phyloP scores from a whole-genome alignment of 2,329 filamentous ascomycete species.

The Monilinia fructigena region DNA sequence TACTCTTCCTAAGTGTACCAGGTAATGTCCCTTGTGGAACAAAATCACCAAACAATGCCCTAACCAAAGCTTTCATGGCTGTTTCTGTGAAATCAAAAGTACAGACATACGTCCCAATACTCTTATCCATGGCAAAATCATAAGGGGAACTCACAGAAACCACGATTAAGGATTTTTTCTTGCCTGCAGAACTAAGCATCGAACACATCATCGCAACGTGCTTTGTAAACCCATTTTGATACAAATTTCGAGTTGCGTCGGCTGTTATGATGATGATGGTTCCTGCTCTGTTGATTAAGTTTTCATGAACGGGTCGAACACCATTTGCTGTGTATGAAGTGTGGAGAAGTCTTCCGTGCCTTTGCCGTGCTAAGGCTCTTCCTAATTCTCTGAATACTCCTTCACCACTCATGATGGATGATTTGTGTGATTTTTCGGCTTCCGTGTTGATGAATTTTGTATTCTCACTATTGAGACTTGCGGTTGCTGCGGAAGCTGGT shows the following conservation, averaged over 20 bases:
- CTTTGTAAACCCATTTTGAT: constrained; percentile 92
- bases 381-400: constrained; percentile 89
- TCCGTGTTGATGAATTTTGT: constrained; percentile 44
- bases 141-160: constrained; percentile 94
- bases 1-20: constrained; percentile 79
- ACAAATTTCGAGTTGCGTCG: constrained; percentile 89
- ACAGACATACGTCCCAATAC: constrained; percentile 88
- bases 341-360: constrained; percentile 83
- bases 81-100: constrained; percentile 96
- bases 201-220: constrained; percentile 95
- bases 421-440: constrained; percentile 56
- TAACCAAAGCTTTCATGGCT: constrained; percentile 79
- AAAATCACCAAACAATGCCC: constrained; percentile 77
- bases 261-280: constrained; percentile 89
- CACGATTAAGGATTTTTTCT: constrained; percentile 86
- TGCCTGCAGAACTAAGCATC: constrained; percentile 70
- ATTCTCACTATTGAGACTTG: constrained; percentile 57
- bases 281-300: constrained; percentile 82
- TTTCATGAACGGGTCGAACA: constrained; percentile 88
- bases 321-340: constrained; percentile 95
- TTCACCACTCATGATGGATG: constrained; percentile 83
- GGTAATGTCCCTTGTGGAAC: constrained; percentile 59
- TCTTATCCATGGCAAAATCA: constrained; percentile 90
- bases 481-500: constrained; percentile 83
- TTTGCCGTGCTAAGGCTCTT: constrained; percentile 78